These are phyloP conservation scores for Boletus edulis DNA, from an alignment of 768 basidiomycete species.

Conservation along the genomic window DNA sequence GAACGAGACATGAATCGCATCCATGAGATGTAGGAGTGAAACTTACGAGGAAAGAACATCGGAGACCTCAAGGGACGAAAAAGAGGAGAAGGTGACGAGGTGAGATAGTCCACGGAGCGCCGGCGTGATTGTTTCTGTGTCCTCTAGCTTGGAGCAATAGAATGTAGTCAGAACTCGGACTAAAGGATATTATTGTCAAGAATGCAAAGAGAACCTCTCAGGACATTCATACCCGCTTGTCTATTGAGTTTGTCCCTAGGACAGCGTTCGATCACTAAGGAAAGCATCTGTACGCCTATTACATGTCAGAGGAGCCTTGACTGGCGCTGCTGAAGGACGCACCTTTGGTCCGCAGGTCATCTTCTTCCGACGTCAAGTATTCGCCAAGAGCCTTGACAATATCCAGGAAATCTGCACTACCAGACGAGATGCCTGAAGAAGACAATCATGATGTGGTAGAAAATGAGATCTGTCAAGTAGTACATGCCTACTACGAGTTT, in stretches of 20 bases:
- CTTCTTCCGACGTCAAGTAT: constrained; percentile 86
- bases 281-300: constrained; percentile 82
- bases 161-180: constrained; percentile 82
- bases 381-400: constrained; percentile 86
- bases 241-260: constrained; percentile 66
- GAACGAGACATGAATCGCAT: constrained; percentile 1
- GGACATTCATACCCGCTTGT: constrained; percentile 65
- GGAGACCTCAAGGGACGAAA: constrained; percentile 62
- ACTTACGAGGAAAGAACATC: constrained; percentile 60
- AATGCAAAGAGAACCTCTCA: neutral
- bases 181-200: constrained; percentile 31
- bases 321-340: constrained; percentile 3
- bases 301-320: neutral
- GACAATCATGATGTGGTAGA: neutral
- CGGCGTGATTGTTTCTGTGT: constrained; percentile 79
- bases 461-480: neutral
- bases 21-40: neutral
- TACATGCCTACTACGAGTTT: constrained; percentile 58
- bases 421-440: constrained; percentile 49
- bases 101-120: constrained; percentile 73
- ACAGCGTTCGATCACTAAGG: constrained; percentile 61
- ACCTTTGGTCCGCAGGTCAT: constrained; percentile 79
- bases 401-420: constrained; percentile 60
- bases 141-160: constrained; percentile 83
- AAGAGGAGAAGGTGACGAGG: constrained; percentile 59